phyloP scores from a whole-genome alignment of 2,329 filamentous ascomycete species.

The Paraphaeosphaeria sporulosa region DNA sequence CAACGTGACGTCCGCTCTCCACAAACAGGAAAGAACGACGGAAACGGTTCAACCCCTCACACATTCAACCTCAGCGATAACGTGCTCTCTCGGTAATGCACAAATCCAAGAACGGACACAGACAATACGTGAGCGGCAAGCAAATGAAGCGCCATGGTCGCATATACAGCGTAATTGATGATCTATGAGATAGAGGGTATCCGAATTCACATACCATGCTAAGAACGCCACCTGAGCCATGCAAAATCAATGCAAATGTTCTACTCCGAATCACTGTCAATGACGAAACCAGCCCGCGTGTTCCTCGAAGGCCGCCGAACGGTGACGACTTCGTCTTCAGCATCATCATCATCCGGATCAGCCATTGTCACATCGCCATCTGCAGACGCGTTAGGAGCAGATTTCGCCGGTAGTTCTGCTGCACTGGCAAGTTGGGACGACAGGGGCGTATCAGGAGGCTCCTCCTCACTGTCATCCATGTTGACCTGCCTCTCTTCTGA shows the following conservation, averaged over 20 bases:
- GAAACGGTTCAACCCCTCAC: not conserved
- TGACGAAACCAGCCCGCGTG: conserved; percentile 52
- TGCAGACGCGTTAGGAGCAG: conserved; percentile 9
- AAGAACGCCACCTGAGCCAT: conserved; percentile 29
- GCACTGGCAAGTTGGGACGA: conserved; percentile 45
- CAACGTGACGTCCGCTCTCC: not conserved
- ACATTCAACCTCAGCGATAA: not conserved
- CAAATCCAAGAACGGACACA: not conserved
- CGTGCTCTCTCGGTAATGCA: not conserved
- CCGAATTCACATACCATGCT: conserved; percentile 24
- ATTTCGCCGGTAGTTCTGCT: conserved; percentile 22
- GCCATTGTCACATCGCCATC: conserved; percentile 33
- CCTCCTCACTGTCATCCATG: conserved; percentile 39
- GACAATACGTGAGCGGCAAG: not conserved
- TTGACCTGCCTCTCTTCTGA: conserved; percentile 32
- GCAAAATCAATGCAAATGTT: not conserved
- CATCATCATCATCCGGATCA: conserved; percentile 38
- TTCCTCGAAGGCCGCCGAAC: conserved; percentile 47
- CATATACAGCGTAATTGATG: not conserved
- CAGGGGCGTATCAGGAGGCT: conserved; percentile 50
- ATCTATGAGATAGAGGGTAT: conserved; percentile 29
- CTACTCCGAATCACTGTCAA: conserved; percentile 55
- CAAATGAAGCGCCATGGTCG: not conserved
- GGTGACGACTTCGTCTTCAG: conserved; percentile 51
- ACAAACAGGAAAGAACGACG: conserved; percentile 9